These are phyloP conservation scores for Trichoderma sp. DNA, from an alignment of 2,329 filamentous ascomycete species.

Conservation along the genomic window DNA sequence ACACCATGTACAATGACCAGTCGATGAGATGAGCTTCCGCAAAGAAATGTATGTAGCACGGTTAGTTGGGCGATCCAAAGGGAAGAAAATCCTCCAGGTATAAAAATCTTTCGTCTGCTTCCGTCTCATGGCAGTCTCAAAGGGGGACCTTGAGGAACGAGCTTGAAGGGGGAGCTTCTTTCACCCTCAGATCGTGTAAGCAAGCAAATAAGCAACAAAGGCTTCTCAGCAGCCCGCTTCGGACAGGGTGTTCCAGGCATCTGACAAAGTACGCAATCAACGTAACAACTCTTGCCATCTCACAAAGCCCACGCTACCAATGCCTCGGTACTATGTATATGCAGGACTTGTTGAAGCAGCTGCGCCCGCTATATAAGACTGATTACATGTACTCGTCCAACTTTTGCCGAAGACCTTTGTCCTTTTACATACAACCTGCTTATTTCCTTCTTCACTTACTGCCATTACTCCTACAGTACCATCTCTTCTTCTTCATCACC, in stretches of 20 bases:
- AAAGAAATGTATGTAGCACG: background rate
- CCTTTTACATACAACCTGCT: background rate
- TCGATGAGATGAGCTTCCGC: background rate
- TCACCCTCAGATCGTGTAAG: background rate
- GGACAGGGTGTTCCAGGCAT: background rate
- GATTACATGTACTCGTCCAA: background rate
- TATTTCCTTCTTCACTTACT: background rate
- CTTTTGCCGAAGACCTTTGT: background rate
- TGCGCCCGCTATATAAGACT: background rate
- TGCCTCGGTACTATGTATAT: background rate
- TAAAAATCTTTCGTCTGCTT: background rate
- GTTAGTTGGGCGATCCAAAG: background rate
- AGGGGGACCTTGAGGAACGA: background rate
- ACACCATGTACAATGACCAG: background rate
- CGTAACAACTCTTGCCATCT: background rate
- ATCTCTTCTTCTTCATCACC: background rate
- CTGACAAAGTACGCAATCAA: constrained; percentile 3
- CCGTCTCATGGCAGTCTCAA: background rate
- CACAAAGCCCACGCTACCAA: background rate
- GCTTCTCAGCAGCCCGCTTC: background rate
- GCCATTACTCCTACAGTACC: background rate
- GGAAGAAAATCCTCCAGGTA: background rate
- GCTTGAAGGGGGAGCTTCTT: background rate
- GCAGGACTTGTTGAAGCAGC: background rate
- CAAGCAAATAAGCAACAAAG: background rate